Base-by-base conservation (phyloP, 345 rosid genomes). In the Gossypium anomalum region DNA sequence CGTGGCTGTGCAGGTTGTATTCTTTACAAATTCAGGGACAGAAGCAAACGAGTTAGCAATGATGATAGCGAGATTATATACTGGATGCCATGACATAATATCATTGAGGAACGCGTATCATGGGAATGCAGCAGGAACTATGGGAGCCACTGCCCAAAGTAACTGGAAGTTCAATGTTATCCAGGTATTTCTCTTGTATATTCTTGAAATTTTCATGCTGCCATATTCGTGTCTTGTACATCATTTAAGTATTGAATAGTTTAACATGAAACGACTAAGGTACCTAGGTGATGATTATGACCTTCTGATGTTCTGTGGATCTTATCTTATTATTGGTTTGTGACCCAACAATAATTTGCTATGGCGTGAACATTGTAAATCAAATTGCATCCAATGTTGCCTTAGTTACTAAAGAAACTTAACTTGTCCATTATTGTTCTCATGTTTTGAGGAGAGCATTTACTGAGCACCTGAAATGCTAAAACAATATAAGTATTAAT, bases 21-120 rank as follows among this genome's bases (percentile, higher is more conserved):
- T 92, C 72, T 93, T 96, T 80, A 93, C 99, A 5, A 96, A 96
- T 80, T 96, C 98, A 0, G 99, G 99, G 29, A 96, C 98, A 0
- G 99, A 96, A 80, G 99, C 99, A 1, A 96, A 96, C 73, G 99
- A 96, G 73, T 74, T 96, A 71, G 98, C 99, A 1, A 73, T 96
- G 82, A 96, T 96, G 99, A 93, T 96, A 60, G 97, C 98, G 2
- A 93, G 90, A 70, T 59, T 96, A 78, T 96, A 96, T 66, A 92
- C 98, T 0, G 99, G 99, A 0, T 85, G 85, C 75, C 88, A 96
- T 61, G 99, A 93, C 66, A 86, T 96, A 74, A 91, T 96, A 49
- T 92, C 99, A 0, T 68, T 96, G 73, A 85, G 99, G 79, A 93
- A 93, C 11, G 93, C 89, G 0, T 96, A 93, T 83, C 99, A 96